Evolutionary conservation across 495 filamentous ascomycete species (phyloP), one percentile per base, ranked within the genome.

Genomic region (Eremomyces bilateralis): DNA sequence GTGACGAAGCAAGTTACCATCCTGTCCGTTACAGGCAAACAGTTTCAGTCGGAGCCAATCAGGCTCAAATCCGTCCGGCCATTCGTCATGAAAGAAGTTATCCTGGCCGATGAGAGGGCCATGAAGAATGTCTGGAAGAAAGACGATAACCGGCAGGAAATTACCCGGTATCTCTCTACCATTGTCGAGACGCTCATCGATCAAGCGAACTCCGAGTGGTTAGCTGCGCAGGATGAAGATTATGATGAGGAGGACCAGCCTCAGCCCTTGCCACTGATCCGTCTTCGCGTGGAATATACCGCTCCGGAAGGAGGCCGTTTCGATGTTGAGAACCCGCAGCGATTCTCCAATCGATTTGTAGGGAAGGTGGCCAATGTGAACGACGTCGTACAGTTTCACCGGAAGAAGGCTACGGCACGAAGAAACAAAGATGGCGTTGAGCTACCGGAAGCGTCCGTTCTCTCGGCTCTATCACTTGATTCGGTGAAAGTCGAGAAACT

Each of bases 271-370:
- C 88, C 88, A 1, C 61, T 99, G 6, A 69, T 99, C 6, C 69
- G 88, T 30, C 64, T 99, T 5, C 74, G 82, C 25, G 85, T 99
- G 4, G 88, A 99, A 44, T 88, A 76, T 40, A 73, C 83, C 0
- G 73, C 85, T 1, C 79, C 80, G 0, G 82, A 94, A 20, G 80
- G 81, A 17, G 76, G 80, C 25, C 67, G 69, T 29, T 99, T 76
- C 44, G 81, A 94, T 38, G 76, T 73, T 37, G 90, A 95, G 47
- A 99, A 99, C 40, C 88, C 88, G 12, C 88, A 95, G 46, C 71
- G 88, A 3, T 95, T 95, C 44, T 95, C 90, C 0, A 93, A 91
- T 52, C 71, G 84, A 3, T 99, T 99, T 43, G 64, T 75, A 1
- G 74, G 71, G 4, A 81, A 75, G 46, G 88, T 95, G 0, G 88